These are phyloP conservation scores for Tylopilus felleus DNA, from an alignment of 768 basidiomycete species.

Conservation along the genomic window DNA sequence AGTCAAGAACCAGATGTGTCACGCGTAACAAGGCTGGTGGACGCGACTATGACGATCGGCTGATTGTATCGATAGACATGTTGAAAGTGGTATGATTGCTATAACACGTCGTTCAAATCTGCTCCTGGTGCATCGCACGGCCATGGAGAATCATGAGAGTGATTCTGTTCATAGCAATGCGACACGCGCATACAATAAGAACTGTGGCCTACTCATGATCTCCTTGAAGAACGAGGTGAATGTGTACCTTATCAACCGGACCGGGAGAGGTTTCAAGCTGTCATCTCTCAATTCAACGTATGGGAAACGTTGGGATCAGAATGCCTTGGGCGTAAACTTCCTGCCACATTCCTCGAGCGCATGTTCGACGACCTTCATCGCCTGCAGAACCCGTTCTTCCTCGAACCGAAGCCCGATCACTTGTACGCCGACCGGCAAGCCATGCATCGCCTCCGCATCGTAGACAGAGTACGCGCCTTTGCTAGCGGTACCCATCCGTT, in stretches of 20 bases:
- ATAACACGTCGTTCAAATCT: background rate
- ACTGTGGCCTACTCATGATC: too few species aligned
- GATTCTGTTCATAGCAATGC: background rate
- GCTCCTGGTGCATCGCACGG: background rate
- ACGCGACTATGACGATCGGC: slow-evolving; percentile 35
- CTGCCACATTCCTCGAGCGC: slow-evolving; percentile 23
- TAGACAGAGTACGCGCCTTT: slow-evolving; percentile 50
- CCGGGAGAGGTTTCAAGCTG: too few species aligned
- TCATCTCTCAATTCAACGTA: too few species aligned
- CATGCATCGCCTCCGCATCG: slow-evolving; percentile 60
- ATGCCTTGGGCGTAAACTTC: slow-evolving; percentile 22
- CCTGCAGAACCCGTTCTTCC: slow-evolving; percentile 71
- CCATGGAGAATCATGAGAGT: background rate
- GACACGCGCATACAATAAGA: too few species aligned
- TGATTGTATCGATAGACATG: slow-evolving; percentile 9
- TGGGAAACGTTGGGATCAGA: slow-evolving; percentile 8
- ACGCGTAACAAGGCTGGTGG: slow-evolving; percentile 31
- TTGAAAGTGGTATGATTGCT: background rate
- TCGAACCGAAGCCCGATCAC: slow-evolving; percentile 59
- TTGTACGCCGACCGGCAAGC: slow-evolving; percentile 66
- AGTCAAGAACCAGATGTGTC: slow-evolving; percentile 22
- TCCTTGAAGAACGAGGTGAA: background rate
- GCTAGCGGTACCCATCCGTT: slow-evolving; percentile 42
- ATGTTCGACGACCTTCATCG: slow-evolving; percentile 57
- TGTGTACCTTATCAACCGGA: background rate